A percentile compares a stretch with the other conserved stretches of the same genome.
These are phyloP conservation scores for Xylariaceae sp. DNA, from an alignment of 2,329 filamentous ascomycete species.

Conservation along the genomic window DNA sequence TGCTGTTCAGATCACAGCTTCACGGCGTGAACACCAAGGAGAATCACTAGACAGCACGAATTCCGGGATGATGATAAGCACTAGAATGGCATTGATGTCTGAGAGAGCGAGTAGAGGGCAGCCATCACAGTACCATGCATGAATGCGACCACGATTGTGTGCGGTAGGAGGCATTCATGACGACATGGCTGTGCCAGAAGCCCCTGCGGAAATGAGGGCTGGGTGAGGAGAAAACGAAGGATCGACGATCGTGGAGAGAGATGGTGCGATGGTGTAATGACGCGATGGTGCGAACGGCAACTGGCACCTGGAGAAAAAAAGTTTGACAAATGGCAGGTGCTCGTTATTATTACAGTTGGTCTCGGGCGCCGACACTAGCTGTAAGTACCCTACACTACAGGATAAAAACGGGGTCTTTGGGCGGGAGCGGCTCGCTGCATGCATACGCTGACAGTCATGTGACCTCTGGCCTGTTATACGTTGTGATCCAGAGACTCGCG, in stretches of 20 bases:
- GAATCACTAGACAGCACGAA: not conserved
- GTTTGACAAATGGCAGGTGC: not conserved
- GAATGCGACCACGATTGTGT: too few relatives aligned
- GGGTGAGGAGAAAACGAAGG: too few relatives aligned
- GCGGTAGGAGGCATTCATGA: too few relatives aligned
- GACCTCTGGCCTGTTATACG: constrained; percentile 14
- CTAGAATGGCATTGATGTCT: not conserved
- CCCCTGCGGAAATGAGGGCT: too few relatives aligned
- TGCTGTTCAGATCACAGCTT: not conserved
- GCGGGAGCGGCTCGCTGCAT: constrained; percentile 32
- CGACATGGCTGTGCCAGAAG: too few relatives aligned
- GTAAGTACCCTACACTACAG: constrained; percentile 7
- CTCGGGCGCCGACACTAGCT: constrained; percentile 1
- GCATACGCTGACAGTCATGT: constrained; percentile 29
- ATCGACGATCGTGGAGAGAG: too few relatives aligned
- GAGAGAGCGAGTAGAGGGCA: too few relatives aligned
- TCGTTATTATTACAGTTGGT: not conserved
- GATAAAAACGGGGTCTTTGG: constrained; percentile 26
- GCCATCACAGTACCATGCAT: too few relatives aligned
- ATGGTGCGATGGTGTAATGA: too few relatives aligned
- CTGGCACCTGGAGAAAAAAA: too few relatives aligned
- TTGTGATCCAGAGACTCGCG: constrained; percentile 5
- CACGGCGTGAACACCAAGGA: not conserved
- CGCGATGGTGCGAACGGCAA: too few relatives aligned
- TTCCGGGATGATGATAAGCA: not conserved